Evolutionary conservation across 108 stramenopile species (phyloP).

Genomic region (Skeletonema costatum): DNA sequence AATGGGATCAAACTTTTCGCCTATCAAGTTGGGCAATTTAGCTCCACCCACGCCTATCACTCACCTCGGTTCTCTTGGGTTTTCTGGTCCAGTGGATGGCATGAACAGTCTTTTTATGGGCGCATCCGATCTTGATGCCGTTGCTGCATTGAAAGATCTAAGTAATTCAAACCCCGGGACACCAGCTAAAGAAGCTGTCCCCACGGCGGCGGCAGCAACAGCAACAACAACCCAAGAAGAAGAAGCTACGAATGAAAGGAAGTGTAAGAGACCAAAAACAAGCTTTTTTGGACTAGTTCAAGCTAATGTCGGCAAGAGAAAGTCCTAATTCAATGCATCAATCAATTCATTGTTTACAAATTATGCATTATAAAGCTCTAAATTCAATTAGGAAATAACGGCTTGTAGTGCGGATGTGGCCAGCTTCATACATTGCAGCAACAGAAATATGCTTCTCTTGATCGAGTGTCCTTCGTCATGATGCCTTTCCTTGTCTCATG

Average conservation of each 20-base stretch:
- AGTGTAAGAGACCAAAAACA: conserved; percentile 4
- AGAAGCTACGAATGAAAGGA: not conserved
- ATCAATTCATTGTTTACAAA: not conserved
- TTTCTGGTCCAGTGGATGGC: conserved; percentile 40
- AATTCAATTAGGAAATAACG: not conserved
- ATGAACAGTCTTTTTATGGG: conserved; percentile 45
- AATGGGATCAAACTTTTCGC: conserved; percentile 10
- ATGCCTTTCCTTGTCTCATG: conserved; percentile 4
- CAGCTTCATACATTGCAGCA: conserved; percentile 20
- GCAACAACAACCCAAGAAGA: not conserved
- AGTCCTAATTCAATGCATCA: not conserved
- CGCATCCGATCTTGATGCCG: conserved; percentile 40
- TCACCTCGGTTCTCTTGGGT: conserved; percentile 18
- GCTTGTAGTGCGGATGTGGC: too few species aligned
- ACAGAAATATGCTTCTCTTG: conserved; percentile 15
- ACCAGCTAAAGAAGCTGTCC: conserved; percentile 13
- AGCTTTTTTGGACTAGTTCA: conserved; percentile 27
- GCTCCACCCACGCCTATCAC: conserved; percentile 34
- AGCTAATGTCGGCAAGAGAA: conserved; percentile 20
- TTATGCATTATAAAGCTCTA: not conserved
- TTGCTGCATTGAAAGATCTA: conserved; percentile 41
- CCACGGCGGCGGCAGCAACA: too few species aligned
- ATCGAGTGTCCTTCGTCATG: conserved; percentile 3
- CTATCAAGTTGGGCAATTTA: conserved; percentile 13
- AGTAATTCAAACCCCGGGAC: conserved; percentile 41